These are phyloP conservation scores for Domatiomyces globalis DNA, from an alignment of 2,329 filamentous ascomycete species.

Conservation along the genomic window DNA sequence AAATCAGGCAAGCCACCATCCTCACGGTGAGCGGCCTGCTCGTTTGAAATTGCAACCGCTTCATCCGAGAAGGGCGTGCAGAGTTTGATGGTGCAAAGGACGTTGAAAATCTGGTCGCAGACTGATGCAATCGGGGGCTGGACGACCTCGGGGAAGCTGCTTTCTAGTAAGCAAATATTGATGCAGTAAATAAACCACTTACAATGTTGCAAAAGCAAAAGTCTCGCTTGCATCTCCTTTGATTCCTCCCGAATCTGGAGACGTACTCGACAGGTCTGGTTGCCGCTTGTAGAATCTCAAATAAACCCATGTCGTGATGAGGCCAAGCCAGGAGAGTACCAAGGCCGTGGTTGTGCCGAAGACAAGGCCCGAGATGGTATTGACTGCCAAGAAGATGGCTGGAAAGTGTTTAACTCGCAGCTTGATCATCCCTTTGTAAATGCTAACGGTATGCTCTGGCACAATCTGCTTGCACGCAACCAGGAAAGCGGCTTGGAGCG, in stretches of 20 bases:
- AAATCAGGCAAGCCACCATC: constrained; percentile 48
- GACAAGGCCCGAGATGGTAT: constrained; percentile 50
- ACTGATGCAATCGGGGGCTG: constrained; percentile 64
- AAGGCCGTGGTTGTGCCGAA: constrained; percentile 62
- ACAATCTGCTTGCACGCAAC: constrained; percentile 96
- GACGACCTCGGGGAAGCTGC: constrained; percentile 59
- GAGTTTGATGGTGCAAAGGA: constrained; percentile 60
- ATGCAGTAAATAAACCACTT: neutral
- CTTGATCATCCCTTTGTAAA: constrained; percentile 77
- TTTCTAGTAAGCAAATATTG: neutral
- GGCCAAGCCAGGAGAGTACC: constrained; percentile 65
- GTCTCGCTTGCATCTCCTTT: constrained; percentile 91
- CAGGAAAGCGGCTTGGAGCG: constrained; percentile 83
- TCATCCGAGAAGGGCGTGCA: constrained; percentile 76
- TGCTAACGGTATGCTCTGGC: constrained; percentile 87
- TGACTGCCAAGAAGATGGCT: constrained; percentile 59
- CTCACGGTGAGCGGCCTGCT: constrained; percentile 52
- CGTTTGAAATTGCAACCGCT: constrained; percentile 59
- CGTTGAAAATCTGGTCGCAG: constrained; percentile 58
- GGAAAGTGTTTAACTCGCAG: constrained; percentile 74
- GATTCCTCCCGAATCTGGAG: constrained; percentile 43
- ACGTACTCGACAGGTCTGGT: constrained; percentile 40
- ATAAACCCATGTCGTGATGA: constrained; percentile 86
- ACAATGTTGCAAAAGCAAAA: constrained; percentile 83
- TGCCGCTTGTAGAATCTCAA: constrained; percentile 78